These are phyloP conservation scores for Picea sitchensis DNA, from an alignment of 75 land plant species.

Conservation along the genomic window DNA sequence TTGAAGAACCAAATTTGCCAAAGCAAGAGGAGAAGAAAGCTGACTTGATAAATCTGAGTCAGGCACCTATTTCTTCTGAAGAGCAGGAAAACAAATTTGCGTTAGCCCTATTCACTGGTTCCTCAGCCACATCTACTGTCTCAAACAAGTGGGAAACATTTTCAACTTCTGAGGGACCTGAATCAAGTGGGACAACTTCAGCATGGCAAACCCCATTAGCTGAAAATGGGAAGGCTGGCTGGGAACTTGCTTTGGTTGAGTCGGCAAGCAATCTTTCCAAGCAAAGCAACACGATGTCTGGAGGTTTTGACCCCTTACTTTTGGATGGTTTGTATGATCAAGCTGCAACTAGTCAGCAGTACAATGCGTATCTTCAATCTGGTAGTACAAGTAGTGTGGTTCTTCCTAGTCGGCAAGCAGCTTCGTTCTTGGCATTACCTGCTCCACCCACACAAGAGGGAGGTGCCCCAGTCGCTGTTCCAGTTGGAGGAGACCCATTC, in stretches of 20 bases:
- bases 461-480: slow-evolving; percentile 9
- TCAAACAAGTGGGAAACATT: slow-evolving; percentile 37
- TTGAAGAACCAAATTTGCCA: slow-evolving; percentile 5
- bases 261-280: slow-evolving; percentile 41
- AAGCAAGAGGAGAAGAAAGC: slow-evolving; percentile 16
- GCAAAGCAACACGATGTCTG: slow-evolving; percentile 17
- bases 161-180: slow-evolving; percentile 17
- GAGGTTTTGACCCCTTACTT: slow-evolving; percentile 33
- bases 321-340: slow-evolving; percentile 42
- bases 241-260: slow-evolving; percentile 47
- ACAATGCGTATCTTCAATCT: slow-evolving; percentile 3
- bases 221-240: slow-evolving; percentile 55
- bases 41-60: slow-evolving; percentile 26
- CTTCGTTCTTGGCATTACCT: slow-evolving; percentile 50
- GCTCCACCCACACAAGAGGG: slow-evolving; percentile 19
- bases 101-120: slow-evolving; percentile 60
- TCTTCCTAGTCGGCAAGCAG: slow-evolving; percentile 28
- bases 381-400: slow-evolving; percentile 62
- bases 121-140: slow-evolving; percentile 19
- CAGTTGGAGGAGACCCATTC: slow-evolving; percentile 63
- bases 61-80: slow-evolving; percentile 26
- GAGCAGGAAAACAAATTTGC: slow-evolving; percentile 38
- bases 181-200: neutral
- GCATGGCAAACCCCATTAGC: slow-evolving; percentile 28
- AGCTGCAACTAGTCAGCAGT: slow-evolving; percentile 7